Base-by-base conservation (phyloP, 2,329 filamentous ascomycete species). In the Lasiodiplodia gonubiensis region DNA sequence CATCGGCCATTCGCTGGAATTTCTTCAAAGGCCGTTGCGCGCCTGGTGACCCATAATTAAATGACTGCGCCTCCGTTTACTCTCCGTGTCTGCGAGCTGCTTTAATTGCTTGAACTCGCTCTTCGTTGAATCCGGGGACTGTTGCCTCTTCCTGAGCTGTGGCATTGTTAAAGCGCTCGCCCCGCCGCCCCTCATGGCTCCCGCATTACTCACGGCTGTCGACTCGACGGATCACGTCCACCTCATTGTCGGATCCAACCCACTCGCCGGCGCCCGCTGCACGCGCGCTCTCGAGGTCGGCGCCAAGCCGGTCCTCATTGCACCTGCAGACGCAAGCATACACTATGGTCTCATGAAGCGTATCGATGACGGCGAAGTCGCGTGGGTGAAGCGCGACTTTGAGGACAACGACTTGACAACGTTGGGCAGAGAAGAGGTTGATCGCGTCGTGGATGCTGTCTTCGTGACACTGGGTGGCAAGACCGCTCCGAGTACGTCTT, bases 211-310 rank as follows among this genome's bases (percentile, higher is more conserved):
- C 57, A 90, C 91, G 54, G 89, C 91, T 59, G 85, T 90, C 71
- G 89, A 93, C 76, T 90, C 88, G 74, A 84, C 84, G 61, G 85
- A 83, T 57, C 90, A 92, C 75, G 79, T 94, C 49, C 95, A 99
- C 78, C 85, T 99, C 68, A 88, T 99, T 74, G 80, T 98, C 70
- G 95, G 95, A 68, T 89, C 90, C 39, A 95, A 94, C 74, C 89
- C 94, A 16, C 86, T 99, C 49, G 94, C 95, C n/a, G 90, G 91
- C 64, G 87, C 93, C 37, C 88, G 95, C 72, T 96, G 92, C 80
- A 82, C 86, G 14, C 92, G 92, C 75, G 94, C 92, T 3, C 80
- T 97, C 61, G 87, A 90, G 73, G 91, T 92, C 18, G 94, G 94
- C 73, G 95, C 95, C 60, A 87, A 80, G 55, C 93, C 95, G 0